A percentile compares a stretch with the other conserved stretches of the same genome.
phyloP scores from a whole-genome alignment of 148 eudicot species.

The Rhododendron griersonianum region DNA sequence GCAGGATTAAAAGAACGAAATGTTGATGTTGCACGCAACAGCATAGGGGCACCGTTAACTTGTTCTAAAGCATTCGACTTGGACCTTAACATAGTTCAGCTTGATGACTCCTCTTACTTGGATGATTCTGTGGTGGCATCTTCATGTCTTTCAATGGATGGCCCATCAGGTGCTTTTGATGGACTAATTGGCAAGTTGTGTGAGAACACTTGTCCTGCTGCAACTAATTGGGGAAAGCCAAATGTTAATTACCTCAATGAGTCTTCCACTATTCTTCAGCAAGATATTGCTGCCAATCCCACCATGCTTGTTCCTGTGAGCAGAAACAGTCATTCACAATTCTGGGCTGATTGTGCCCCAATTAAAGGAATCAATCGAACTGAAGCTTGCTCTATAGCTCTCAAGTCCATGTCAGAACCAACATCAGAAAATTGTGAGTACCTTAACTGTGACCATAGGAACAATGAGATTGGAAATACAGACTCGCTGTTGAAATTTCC shows the following conservation, averaged over 20 bases:
- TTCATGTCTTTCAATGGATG: neutral
- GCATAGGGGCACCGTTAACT: conserved; percentile 9
- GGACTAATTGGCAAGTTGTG: neutral
- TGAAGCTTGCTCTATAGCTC: conserved; percentile 3
- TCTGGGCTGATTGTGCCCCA: neutral
- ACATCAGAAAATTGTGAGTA: neutral
- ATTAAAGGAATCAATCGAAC: neutral
- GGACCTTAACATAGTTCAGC: conserved; percentile 49
- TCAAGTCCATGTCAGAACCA: neutral
- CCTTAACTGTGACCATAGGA: neutral
- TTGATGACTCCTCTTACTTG: conserved; percentile 33
- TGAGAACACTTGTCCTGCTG: neutral
- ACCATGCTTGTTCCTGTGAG: neutral
- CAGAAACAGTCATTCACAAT: neutral
- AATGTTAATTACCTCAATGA: neutral
- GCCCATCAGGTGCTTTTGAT: conserved; percentile 3
- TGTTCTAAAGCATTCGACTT: conserved; percentile 14
- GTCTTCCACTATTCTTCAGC: neutral
- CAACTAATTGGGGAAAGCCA: neutral
- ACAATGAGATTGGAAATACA: neutral
- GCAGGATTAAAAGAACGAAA: conserved; percentile 31
- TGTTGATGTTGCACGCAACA: conserved; percentile 7
- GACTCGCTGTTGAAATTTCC: neutral
- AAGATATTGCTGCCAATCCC: neutral
- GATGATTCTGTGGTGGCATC: neutral